phyloP scores from a whole-genome alignment of 306 rosid genomes.

The Herpetospermum pedunculosum region DNA sequence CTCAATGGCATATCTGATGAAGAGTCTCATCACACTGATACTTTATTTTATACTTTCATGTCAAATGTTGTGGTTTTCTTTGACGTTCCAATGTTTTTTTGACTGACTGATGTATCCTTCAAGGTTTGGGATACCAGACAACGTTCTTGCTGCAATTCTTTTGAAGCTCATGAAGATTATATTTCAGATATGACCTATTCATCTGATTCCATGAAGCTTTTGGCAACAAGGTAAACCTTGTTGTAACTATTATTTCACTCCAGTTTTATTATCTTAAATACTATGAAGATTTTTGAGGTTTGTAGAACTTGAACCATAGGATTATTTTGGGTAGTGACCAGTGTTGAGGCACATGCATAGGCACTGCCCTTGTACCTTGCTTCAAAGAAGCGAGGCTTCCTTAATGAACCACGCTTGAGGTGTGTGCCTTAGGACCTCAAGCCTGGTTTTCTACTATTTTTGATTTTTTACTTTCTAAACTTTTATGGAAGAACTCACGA shows the following conservation, averaged over 20 bases:
- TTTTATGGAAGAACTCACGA: too few species aligned
- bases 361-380: background rate
- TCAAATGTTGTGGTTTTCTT: background rate
- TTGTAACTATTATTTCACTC: background rate
- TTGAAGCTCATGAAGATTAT: constrained; percentile 61
- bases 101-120: background rate
- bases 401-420: background rate
- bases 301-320: background rate
- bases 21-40: background rate
- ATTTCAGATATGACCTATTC: constrained; percentile 72
- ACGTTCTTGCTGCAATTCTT: constrained; percentile 65
- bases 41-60: background rate
- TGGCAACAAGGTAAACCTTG: constrained; percentile 64
- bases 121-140: constrained; percentile 93
- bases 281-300: background rate
- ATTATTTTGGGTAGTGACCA: background rate
- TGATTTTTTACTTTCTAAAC: too few species aligned
- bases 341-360: background rate
- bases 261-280: background rate
- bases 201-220: constrained; percentile 62
- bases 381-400: background rate
- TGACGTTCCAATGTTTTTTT: background rate
- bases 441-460: too few species aligned
- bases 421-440: background rate
- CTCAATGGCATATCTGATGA: background rate